phyloP scores from a whole-genome alignment of 257 asterid species.

The Osmanthus fragrans region DNA sequence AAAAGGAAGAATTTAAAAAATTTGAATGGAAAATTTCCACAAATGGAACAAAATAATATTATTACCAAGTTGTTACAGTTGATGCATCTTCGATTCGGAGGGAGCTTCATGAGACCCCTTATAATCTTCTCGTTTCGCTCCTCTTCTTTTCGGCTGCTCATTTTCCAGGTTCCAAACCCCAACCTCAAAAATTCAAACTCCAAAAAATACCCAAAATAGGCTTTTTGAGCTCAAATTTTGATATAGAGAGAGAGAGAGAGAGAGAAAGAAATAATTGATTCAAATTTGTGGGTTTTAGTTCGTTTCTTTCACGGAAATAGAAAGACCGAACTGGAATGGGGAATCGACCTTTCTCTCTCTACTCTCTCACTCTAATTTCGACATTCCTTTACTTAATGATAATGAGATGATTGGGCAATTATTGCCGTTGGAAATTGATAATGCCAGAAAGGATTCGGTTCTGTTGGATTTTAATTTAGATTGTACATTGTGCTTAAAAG shows the following conservation, averaged over 20 bases:
- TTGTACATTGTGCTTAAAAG: constrained; percentile 2
- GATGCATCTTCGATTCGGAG: constrained; percentile 95
- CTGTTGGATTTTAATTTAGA: not conserved
- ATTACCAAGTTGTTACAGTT: constrained; percentile 91
- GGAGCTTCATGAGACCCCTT: constrained; percentile 95
- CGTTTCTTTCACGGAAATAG: constrained; percentile 8
- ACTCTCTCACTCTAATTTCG: constrained; percentile 20
- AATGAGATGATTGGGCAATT: constrained; percentile 30
- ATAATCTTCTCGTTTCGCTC: constrained; percentile 92
- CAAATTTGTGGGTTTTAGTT: constrained; percentile 24
- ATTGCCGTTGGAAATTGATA: constrained; percentile 44
- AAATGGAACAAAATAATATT: constrained; percentile 1
- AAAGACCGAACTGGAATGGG: constrained; percentile 33
- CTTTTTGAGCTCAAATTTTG: constrained; percentile 13
- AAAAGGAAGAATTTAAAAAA: constrained; percentile 5
- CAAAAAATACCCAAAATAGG: not conserved
- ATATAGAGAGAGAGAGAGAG: constrained; percentile 15
- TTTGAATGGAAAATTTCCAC: not conserved
- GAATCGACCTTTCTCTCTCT: constrained; percentile 32
- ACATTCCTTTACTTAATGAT: no score
- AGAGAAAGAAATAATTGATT: not conserved
- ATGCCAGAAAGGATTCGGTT: constrained; percentile 21
- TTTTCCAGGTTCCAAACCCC: constrained; percentile 33
- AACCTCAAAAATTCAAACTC: constrained; percentile 12
- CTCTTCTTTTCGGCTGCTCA: constrained; percentile 78